These are phyloP conservation scores for Gossypium australe DNA, from an alignment of 345 rosid genomes.

Conservation along the genomic window DNA sequence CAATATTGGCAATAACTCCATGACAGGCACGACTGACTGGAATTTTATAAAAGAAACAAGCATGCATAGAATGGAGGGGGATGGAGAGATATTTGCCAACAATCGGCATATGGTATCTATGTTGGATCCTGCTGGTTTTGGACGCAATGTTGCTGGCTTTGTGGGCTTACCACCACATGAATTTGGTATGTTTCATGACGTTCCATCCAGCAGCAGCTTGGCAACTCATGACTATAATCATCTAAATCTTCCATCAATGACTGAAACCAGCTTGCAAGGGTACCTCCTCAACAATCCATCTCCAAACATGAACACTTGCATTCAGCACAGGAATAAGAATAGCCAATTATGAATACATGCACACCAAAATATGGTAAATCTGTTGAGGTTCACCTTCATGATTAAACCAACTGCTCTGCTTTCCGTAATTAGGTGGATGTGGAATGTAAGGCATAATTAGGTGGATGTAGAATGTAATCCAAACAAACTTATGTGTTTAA, in stretches of 20 bases:
- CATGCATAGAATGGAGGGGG: not conserved
- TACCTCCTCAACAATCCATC: conserved; percentile 22
- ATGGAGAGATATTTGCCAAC: conserved; percentile 6
- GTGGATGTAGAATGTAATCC: not conserved
- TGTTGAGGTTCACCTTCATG: not conserved
- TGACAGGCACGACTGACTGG: not conserved
- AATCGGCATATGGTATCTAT: conserved; percentile 2
- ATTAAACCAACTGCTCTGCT: not conserved
- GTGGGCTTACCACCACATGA: conserved; percentile 3
- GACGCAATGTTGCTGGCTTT: not conserved
- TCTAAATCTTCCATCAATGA: conserved; percentile 14
- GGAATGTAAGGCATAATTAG: not conserved
- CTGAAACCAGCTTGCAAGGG: conserved; percentile 6
- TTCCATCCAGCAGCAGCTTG: conserved; percentile 1
- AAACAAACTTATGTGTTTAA: not conserved
- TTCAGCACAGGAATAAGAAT: not conserved
- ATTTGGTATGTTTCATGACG: conserved; percentile 6
- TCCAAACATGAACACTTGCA: not conserved
- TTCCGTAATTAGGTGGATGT: not conserved
- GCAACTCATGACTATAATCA: conserved; percentile 12
- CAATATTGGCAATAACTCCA: conserved; percentile 1
- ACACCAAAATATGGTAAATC: conserved; percentile 13
- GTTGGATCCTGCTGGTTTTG: conserved; percentile 10
- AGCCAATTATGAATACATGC: conserved; percentile 9
- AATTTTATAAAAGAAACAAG: not conserved